A percentile compares a stretch with the other conserved stretches of the same genome.
phyloP scores from a whole-genome alignment of 257 asterid species.

The Penstemon barbatus region DNA sequence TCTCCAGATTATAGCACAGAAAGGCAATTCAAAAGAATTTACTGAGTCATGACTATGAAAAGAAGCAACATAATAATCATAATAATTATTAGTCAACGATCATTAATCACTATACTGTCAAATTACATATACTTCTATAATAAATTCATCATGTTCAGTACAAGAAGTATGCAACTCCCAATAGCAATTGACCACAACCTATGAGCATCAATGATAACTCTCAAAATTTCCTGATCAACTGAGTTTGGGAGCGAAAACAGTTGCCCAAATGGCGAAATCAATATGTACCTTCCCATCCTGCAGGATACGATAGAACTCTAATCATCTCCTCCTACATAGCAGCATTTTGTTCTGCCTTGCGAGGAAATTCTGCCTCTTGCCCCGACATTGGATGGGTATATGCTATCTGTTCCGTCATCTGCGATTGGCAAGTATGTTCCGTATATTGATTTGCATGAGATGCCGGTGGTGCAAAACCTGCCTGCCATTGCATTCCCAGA shows the following conservation, averaged over 20 bases:
- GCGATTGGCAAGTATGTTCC: constrained; percentile 27
- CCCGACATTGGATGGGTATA: constrained; percentile 27
- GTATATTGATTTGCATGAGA: constrained; percentile 23
- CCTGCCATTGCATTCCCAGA: constrained; percentile 38
- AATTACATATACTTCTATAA: no score
- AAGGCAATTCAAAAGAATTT: no score
- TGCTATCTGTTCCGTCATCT: constrained; percentile 27
- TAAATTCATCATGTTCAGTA: no score
- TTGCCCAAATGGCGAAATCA: background rate
- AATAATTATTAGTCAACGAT: no score
- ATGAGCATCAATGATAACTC: no score
- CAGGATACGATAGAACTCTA: constrained; percentile 12
- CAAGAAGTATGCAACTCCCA: no score
- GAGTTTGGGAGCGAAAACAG: constrained; percentile 5
- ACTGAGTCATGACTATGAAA: no score
- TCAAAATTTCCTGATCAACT: background rate
- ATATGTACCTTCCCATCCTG: background rate
- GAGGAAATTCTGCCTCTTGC: constrained; percentile 38
- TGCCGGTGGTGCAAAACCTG: constrained; percentile 24
- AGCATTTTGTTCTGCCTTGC: constrained; percentile 37
- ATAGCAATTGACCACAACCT: no score
- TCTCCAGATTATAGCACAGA: no score
- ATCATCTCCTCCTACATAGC: constrained; percentile 24
- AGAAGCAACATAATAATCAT: no score
- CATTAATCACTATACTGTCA: no score